Conservation (phyloP, 306 rosid species). For the Macrotyloma uniflorum region DNA sequence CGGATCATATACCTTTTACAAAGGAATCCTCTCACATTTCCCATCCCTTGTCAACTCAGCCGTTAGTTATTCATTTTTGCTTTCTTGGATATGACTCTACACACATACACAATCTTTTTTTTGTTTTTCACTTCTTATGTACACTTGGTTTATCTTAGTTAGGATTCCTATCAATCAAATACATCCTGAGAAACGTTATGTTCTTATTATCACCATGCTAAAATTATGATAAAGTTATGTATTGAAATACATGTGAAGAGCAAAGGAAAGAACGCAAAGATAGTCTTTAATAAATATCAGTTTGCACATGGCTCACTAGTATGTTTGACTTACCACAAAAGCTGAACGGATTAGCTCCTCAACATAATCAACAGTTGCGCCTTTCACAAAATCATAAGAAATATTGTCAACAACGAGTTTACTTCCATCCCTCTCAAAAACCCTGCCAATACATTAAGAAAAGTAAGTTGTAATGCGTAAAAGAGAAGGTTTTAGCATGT, state of each 20-base stretch:
- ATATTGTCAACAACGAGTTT: conserved; percentile 75
- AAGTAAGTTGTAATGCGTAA: conserved; percentile 7
- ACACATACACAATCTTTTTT: background rate
- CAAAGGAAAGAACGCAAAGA: conserved; percentile 14
- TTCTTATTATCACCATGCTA: background rate
- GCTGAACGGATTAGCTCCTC: conserved; percentile 98
- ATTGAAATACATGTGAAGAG: background rate
- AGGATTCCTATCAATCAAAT: background rate
- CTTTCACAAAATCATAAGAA: conserved; percentile 92
- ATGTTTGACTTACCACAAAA: conserved; percentile 64
- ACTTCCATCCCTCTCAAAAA: conserved; percentile 80
- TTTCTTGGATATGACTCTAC: background rate
- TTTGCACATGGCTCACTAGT: conserved; percentile 9
- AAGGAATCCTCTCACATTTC: background rate
- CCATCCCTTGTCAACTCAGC: background rate
- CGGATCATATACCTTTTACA: background rate
- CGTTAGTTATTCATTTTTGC: background rate
- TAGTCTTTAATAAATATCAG: conserved; percentile 12
- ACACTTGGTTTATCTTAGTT: background rate
- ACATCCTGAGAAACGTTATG: background rate
- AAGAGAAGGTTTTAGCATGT: background rate
- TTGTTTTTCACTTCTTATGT: background rate
- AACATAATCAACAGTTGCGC: conserved; percentile 91
- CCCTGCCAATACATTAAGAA: conserved; percentile 51
- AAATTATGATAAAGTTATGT: background rate